A percentile compares a stretch with the other conserved stretches of the same genome.
Conservation (phyloP, 495 filamentous ascomycete species). For the Niebla homalea region DNA sequence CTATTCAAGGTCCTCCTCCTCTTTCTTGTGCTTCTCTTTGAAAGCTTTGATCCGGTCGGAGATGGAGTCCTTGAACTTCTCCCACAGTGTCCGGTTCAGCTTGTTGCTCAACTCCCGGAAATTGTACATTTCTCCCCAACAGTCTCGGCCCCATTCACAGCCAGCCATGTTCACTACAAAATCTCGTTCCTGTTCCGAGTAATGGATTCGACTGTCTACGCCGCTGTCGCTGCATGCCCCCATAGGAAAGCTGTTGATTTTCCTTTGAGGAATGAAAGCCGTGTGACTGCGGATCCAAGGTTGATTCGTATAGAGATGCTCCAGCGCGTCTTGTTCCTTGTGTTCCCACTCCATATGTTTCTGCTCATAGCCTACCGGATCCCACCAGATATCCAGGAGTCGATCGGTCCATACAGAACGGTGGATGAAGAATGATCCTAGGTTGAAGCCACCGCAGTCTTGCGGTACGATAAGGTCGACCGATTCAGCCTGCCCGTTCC, state of each 20-base stretch:
- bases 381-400: constrained; percentile 95
- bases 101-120: constrained; percentile 80
- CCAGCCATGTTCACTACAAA: constrained; percentile 99
- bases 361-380: constrained; percentile 94
- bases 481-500: constrained; percentile 58
- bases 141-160: constrained; percentile 91
- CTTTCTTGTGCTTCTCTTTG: constrained; percentile 13
- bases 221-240: constrained; percentile 76
- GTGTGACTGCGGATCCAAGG: constrained; percentile 85
- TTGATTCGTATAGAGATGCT: constrained; percentile 82
- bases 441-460: constrained; percentile 91
- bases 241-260: constrained; percentile 84
- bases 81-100: constrained; percentile 71
- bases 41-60: constrained; percentile 17
- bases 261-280: constrained; percentile 81
- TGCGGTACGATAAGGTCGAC: constrained; percentile 84
- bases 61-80: constrained; percentile 35
- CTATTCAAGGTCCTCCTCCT: constrained; percentile 5
- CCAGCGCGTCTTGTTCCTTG: constrained; percentile 91
- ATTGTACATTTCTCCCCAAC: constrained; percentile 93
- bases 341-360: constrained; percentile 99
- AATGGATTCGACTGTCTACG: constrained; percentile 67
- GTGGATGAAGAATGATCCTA: constrained; percentile 87
- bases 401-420: constrained; percentile 83
- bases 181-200: constrained; percentile 70